Base-by-base conservation (phyloP, 352 stramenopile species). In the Globisporangium spiculum region DNA sequence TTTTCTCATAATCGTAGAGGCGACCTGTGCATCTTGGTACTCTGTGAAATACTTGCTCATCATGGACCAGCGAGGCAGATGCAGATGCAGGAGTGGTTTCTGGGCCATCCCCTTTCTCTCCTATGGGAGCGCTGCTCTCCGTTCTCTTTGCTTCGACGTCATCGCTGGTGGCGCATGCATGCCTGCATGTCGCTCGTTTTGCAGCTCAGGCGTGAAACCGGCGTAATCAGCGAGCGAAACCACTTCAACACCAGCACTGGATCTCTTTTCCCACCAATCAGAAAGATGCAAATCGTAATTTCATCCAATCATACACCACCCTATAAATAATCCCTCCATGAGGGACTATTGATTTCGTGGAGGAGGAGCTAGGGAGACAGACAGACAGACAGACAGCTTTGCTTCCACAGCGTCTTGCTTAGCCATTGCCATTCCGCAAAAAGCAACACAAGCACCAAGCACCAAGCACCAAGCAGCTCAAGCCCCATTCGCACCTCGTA, bases 341-440 rank as follows among this genome's bases (percentile, higher is more conserved):
- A 16, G 41, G 16, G 41, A 22, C 16, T n/a, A n/a, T 50, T 50
- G 41, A 50, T 50, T 50, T 50, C 41, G 41, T 50, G 14, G 4
- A 50, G 41, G 4, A 48, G 38, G 5, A 50, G 41, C 14, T 14
- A n/a, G 16, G 41, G 41, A 50, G 41, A 50, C 41, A 50, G 16
- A 41, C 10, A 50, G 41, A 50, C 41, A 50, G 16, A 41, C 10
- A 41, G 34, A 10, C 34, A 20, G 14, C 4, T 9, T n/a, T 50
- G 41, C 14, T n/a, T 50, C 41, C 41, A 4, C 41, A 30, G 16
- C 27, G 9, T 55, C n/a, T 7, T 46, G 38, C 38, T 55, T 20
- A n/a, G n/a, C 48, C 48, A 27, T 55, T 27, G n/a, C 20, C 48
- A 55, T 55, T 55, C 20, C n/a, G n/a, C 48, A 55, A 55, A 50